phyloP scores from a whole-genome alignment of 2,329 filamentous ascomycete genomes.

The Fusarium mangiferae region DNA sequence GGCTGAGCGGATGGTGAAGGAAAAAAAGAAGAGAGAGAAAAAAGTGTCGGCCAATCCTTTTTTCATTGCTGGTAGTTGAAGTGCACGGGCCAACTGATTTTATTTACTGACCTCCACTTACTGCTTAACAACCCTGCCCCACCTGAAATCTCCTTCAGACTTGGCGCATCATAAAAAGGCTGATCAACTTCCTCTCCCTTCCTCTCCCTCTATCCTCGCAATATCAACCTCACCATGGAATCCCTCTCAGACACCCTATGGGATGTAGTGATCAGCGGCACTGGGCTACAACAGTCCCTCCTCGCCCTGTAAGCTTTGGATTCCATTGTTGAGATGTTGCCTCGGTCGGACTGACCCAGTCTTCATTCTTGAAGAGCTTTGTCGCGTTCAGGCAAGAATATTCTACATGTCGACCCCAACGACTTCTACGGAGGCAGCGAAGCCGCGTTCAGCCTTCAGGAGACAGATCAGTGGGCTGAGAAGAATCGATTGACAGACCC shows the following conservation, averaged over 20 bases:
- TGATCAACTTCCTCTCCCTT: constrained; percentile 16
- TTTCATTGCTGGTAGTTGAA: constrained; percentile 9
- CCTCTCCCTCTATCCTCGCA: constrained; percentile 16
- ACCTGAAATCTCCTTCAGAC: constrained; percentile 37
- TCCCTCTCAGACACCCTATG: constrained; percentile 77
- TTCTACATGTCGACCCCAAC: constrained; percentile 89
- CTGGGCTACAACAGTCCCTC: constrained; percentile 81
- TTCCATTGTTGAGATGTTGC: constrained; percentile 46
- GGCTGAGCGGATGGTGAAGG: constrained; percentile 46
- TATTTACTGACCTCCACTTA: not conserved
- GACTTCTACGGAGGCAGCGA: constrained; percentile 88
- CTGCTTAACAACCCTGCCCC: constrained; percentile 34
- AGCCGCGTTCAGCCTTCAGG: constrained; percentile 85
- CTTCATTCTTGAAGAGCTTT: constrained; percentile 73
- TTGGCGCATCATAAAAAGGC: constrained; percentile 25
- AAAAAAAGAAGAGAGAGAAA: constrained; percentile 39
- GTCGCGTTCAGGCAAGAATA: constrained; percentile 89
- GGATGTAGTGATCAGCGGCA: constrained; percentile 84
- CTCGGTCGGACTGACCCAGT: constrained; percentile 49
- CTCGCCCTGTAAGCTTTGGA: constrained; percentile 75
- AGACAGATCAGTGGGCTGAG: constrained; percentile 79
- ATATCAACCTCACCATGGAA: constrained; percentile 67
- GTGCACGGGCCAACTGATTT: constrained; percentile 39
- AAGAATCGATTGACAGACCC: constrained; percentile 43
- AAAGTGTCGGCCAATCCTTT: constrained; percentile 42